phyloP scores from a whole-genome alignment of 768 basidiomycete species.

The Psilocybe tampanensis region DNA sequence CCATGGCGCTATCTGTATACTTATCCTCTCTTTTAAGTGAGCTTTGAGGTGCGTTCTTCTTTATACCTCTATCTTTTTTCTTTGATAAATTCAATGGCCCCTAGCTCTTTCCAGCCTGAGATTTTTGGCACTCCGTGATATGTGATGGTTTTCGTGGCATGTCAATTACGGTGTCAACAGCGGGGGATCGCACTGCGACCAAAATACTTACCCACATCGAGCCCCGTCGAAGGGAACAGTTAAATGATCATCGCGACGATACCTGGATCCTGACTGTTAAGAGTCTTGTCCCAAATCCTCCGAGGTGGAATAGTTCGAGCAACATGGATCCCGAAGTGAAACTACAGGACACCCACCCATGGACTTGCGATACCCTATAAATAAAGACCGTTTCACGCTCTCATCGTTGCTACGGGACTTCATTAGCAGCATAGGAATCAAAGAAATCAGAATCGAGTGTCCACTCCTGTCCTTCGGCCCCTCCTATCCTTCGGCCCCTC shows the following conservation, averaged over 20 bases:
- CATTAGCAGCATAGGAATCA: conserved; percentile 37
- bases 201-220: conserved; percentile 43
- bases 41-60: conserved; percentile 34
- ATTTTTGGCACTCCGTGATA: too few species aligned
- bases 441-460: conserved; percentile 36
- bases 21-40: conserved; percentile 29
- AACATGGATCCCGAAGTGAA: conserved; percentile 40
- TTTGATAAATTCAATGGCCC: neutral
- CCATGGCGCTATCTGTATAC: conserved; percentile 1
- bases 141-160: too few species aligned
- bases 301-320: conserved; percentile 26
- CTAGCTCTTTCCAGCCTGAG: conserved; percentile 36
- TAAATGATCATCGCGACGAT: conserved; percentile 28
- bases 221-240: conserved; percentile 49
- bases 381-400: conserved; percentile 36
- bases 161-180: too few species aligned
- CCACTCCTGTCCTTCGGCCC: too few species aligned
- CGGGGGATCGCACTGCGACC: too few species aligned
- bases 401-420: conserved; percentile 35
- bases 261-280: conserved; percentile 37
- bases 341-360: too few species aligned
- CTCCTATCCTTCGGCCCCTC: too few species aligned
- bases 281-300: conserved; percentile 23
- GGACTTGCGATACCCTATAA: conserved; percentile 9
- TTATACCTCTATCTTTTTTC: neutral